Evolutionary conservation across 805 yeast species (phyloP).

Genomic region (baker's yeast (Saccharomyces cerevisiae)): DNA sequence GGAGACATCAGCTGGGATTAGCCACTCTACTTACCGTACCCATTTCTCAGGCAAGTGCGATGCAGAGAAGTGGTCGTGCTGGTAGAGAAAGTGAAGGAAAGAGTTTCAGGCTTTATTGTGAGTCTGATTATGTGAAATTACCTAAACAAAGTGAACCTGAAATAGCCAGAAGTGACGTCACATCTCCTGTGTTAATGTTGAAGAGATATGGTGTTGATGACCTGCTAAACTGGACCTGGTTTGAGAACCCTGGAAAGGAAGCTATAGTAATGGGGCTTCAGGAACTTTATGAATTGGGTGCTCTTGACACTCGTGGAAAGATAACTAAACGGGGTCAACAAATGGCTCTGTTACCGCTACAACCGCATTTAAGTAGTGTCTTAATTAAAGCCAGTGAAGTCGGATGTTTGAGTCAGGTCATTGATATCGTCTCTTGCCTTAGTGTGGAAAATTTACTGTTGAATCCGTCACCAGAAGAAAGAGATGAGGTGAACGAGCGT

Average conservation of each 20-base stretch:
- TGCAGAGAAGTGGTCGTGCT: constrained; percentile 97
- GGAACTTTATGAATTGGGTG: constrained; percentile 69
- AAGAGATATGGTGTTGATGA: constrained; percentile 80
- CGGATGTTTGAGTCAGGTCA: constrained; percentile 52
- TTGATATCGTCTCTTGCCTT: constrained; percentile 86
- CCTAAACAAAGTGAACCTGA: constrained; percentile 87
- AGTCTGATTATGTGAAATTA: constrained; percentile 52
- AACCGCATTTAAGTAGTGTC: constrained; percentile 88
- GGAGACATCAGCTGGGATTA: constrained; percentile 87
- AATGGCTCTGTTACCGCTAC: constrained; percentile 83
- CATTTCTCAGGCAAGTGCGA: constrained; percentile 87
- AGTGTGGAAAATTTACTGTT: constrained; percentile 83
- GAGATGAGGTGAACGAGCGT: constrained; percentile 78
- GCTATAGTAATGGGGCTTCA: constrained; percentile 69
- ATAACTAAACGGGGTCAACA: constrained; percentile 74
- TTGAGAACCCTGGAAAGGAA: constrained; percentile 79
- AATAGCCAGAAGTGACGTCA: constrained; percentile 75
- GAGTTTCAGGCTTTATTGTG: constrained; percentile 76
- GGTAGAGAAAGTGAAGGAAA: constrained; percentile 95
- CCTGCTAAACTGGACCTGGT: constrained; percentile 82
- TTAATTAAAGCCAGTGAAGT: constrained; percentile 57
- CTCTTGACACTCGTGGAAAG: constrained; percentile 66
- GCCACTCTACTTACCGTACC: constrained; percentile 91
- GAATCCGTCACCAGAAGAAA: constrained; percentile 67
- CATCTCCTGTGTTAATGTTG: constrained; percentile 75